phyloP scores from a whole-genome alignment of 768 basidiomycete genomes.

The Boletus reticulatus region DNA sequence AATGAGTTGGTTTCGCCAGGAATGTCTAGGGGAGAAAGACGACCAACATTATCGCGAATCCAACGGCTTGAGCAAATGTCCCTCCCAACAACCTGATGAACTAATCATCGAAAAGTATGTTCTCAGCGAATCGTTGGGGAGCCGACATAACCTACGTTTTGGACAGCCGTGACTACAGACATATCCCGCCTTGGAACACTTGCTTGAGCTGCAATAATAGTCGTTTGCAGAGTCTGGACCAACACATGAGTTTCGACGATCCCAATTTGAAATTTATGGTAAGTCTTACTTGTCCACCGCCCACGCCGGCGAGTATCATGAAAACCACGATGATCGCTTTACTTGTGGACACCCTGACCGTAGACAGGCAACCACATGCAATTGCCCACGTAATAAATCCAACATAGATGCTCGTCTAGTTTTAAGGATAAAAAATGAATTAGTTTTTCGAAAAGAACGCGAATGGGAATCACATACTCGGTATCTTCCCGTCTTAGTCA shows the following conservation, averaged over 20 bases:
- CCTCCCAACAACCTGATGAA: conserved; percentile 71
- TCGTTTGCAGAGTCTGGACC: conserved; percentile 53
- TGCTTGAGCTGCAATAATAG: conserved; percentile 70
- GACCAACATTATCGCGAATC: conserved; percentile 51
- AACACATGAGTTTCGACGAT: neutral
- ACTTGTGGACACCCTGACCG: neutral
- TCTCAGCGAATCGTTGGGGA: neutral
- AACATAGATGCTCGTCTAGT: neutral
- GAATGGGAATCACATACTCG: neutral
- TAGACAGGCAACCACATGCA: neutral
- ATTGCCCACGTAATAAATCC: neutral
- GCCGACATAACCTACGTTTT: conserved; percentile 43
- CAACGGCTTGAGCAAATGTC: conserved; percentile 61
- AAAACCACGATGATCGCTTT: neutral
- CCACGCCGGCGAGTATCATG: neutral
- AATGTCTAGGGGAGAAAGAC: conserved; percentile 3
- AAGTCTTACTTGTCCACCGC: neutral
- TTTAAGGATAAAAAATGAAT: neutral
- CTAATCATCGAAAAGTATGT: conserved; percentile 26
- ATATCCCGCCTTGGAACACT: conserved; percentile 68
- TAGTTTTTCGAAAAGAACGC: neutral
- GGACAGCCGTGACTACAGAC: conserved; percentile 69
- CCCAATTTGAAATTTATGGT: neutral
- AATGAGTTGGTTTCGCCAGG: neutral
- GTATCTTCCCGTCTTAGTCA: neutral